These are phyloP conservation scores for Yamadazyma akitaensis DNA, from an alignment of 805 yeast genomes.

Conservation along the genomic window DNA sequence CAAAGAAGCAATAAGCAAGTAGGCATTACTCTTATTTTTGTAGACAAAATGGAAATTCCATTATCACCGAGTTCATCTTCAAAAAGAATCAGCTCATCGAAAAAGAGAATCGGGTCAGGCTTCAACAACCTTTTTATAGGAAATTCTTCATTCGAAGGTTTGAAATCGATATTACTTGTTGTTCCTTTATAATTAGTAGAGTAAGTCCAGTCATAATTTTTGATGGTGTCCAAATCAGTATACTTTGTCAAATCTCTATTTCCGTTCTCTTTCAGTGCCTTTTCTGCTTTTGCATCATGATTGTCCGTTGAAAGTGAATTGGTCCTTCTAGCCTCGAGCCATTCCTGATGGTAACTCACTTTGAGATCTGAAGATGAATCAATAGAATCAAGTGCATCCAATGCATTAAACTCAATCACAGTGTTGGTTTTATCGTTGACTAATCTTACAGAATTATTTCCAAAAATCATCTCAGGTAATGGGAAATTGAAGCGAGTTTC, in stretches of 20 bases:
- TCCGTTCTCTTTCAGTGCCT: conserved; percentile 23
- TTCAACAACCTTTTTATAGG: conserved; percentile 68
- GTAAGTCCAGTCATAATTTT: conserved; percentile 97
- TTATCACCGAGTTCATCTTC: conserved; percentile 98
- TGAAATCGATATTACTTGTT: conserved; percentile 20
- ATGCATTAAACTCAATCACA: conserved; percentile 66
- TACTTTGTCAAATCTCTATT: conserved; percentile 34
- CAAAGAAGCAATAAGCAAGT: conserved; percentile 69
- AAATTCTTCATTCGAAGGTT: conserved; percentile 32
- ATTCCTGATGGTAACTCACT: conserved; percentile 84
- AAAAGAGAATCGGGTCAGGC: conserved; percentile 85
- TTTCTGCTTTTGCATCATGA: conserved; percentile 20
- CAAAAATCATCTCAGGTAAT: conserved; percentile 96
- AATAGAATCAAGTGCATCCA: conserved; percentile 58
- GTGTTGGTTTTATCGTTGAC: conserved; percentile 33
- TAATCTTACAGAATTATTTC: conserved; percentile 66
- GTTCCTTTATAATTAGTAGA: conserved; percentile 77
- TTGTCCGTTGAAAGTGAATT: conserved; percentile 18
- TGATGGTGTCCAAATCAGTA: conserved; percentile 55
- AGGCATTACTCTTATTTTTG: conserved; percentile 87
- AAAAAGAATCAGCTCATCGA: conserved; percentile 81
- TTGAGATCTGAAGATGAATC: conserved; percentile 35
- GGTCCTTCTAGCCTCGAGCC: conserved; percentile 50
- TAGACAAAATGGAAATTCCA: conserved; percentile 76
- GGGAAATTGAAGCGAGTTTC: conserved; percentile 65